Percentiles rank a stretch among this genome's conserved stretches.
These are phyloP conservation scores for Fomitopsis pinicola DNA, from an alignment of 1,284 basidiomycete species.

Conservation along the genomic window DNA sequence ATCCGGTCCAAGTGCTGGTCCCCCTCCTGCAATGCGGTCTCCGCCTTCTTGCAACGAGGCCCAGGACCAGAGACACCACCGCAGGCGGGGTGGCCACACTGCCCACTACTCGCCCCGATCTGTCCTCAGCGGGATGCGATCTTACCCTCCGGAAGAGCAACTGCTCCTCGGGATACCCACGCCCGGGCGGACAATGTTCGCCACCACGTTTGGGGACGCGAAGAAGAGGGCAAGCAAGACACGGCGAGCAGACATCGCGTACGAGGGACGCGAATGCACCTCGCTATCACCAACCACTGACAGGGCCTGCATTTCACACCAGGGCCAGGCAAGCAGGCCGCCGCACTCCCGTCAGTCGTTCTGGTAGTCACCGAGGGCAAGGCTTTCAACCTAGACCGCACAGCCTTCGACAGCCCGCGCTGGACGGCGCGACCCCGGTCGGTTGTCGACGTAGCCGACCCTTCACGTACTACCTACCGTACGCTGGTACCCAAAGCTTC, in stretches of 20 bases:
- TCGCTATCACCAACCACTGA: neutral
- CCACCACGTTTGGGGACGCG: neutral
- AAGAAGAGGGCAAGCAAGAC: neutral
- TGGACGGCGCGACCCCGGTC: neutral
- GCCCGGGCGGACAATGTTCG: neutral
- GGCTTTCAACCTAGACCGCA: neutral
- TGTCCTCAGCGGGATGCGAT: neutral
- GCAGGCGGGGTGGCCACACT: neutral
- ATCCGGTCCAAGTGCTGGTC: neutral
- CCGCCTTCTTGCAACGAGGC: slow-evolving; percentile 1
- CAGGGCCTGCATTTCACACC: neutral
- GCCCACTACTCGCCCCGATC: neutral
- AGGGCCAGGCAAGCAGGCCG: neutral
- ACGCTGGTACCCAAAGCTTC: neutral
- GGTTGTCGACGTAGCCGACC: neutral
- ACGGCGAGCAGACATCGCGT: neutral
- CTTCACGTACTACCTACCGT: neutral
- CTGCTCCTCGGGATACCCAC: neutral
- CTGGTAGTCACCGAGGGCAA: neutral
- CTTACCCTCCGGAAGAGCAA: neutral
- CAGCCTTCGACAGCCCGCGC: neutral
- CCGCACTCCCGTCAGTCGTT: neutral
- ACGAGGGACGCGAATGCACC: neutral
- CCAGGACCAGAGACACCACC: neutral
- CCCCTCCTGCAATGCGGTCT: neutral